These are phyloP conservation scores for Clathrus columnatus DNA, from an alignment of 768 basidiomycete genomes.

Conservation along the genomic window DNA sequence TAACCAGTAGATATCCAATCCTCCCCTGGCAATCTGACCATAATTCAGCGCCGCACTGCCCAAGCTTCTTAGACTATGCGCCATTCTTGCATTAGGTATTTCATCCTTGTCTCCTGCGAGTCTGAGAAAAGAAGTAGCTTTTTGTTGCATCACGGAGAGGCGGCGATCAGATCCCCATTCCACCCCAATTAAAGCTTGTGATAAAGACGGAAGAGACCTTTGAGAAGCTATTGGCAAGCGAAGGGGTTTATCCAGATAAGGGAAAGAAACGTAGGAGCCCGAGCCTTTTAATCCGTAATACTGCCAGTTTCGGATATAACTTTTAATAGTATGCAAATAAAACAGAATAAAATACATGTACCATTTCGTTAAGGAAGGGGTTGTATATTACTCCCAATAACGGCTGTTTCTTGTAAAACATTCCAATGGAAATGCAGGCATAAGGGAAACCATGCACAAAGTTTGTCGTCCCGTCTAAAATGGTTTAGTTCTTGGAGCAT, in stretches of 20 bases:
- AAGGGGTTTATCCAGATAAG: slow-evolving; percentile 19
- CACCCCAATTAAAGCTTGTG: slow-evolving; percentile 64
- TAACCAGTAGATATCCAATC: slow-evolving; percentile 81
- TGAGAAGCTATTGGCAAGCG: slow-evolving; percentile 52
- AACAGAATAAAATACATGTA: slow-evolving; percentile 24
- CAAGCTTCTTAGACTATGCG: slow-evolving; percentile 71
- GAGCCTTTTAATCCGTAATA: slow-evolving; percentile 74
- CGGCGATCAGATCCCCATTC: slow-evolving; percentile 87
- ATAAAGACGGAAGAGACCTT: slow-evolving; percentile 56
- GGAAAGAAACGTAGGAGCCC: slow-evolving; percentile 66
- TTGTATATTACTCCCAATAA: slow-evolving; percentile 90
- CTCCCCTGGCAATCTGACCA: slow-evolving; percentile 80
- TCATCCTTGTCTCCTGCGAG: slow-evolving; percentile 64
- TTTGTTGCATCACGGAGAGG: slow-evolving; percentile 41
- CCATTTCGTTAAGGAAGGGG: slow-evolving; percentile 81
- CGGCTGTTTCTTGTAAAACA: slow-evolving; percentile 74
- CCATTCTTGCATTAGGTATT: slow-evolving; percentile 71
- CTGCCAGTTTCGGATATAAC: too few species aligned
- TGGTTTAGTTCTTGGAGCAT: neutral
- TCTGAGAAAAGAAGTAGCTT: slow-evolving; percentile 58
- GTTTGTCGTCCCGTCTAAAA: slow-evolving; percentile 78
- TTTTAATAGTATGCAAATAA: neutral
- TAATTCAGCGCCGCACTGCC: slow-evolving; percentile 83
- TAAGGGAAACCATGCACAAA: slow-evolving; percentile 82
- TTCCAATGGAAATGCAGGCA: slow-evolving; percentile 84